Percentiles rank a stretch among this genome's conserved stretches.
Conservation (phyloP, 805 yeast genomes). For the Wickerhamiella shivajii region DNA sequence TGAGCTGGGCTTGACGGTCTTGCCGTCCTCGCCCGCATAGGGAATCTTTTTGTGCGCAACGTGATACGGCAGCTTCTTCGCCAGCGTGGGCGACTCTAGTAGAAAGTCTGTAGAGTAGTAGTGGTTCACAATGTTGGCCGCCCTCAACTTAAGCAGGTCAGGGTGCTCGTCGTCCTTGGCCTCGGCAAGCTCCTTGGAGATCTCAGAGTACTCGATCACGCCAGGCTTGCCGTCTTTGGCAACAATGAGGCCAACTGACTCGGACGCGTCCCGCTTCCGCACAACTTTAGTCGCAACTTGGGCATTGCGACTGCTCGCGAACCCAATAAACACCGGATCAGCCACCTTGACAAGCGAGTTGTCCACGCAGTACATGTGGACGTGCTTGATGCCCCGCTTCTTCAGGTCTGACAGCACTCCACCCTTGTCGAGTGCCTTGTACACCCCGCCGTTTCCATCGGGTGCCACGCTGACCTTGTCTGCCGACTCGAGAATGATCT, state of each 20-base stretch:
- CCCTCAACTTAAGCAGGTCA: constrained; percentile 56
- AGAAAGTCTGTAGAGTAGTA: constrained; percentile 78
- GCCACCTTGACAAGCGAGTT: constrained; percentile 84
- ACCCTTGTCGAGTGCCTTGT: constrained; percentile 59
- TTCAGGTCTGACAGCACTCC: constrained; percentile 55
- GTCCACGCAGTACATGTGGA: constrained; percentile 96
- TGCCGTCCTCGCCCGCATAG: constrained; percentile 34
- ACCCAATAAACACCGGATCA: constrained; percentile 83
- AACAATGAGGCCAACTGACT: constrained; percentile 86
- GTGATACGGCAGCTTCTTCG: constrained; percentile 73
- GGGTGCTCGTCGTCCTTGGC: constrained; percentile 38
- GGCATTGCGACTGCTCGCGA: constrained; percentile 50
- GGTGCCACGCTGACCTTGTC: constrained; percentile 66
- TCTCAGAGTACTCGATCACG: constrained; percentile 92
- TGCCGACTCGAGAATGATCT: constrained; percentile 48
- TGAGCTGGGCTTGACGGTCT: constrained; percentile 42
- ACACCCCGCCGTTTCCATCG: constrained; percentile 96
- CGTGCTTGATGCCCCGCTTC: constrained; percentile 59
- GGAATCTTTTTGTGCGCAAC: constrained; percentile 86
- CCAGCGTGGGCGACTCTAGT: constrained; percentile 39
- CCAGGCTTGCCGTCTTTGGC: constrained; percentile 46
- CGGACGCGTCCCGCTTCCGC: constrained; percentile 74
- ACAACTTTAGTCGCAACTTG: constrained; percentile 89
- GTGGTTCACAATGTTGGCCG: constrained; percentile 96
- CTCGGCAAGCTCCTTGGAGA: constrained; percentile 56